Percentiles rank a stretch among this genome's conserved stretches.
These are phyloP conservation scores for Boletus vinaceobasis DNA, from an alignment of 768 basidiomycete genomes.

Conservation along the genomic window DNA sequence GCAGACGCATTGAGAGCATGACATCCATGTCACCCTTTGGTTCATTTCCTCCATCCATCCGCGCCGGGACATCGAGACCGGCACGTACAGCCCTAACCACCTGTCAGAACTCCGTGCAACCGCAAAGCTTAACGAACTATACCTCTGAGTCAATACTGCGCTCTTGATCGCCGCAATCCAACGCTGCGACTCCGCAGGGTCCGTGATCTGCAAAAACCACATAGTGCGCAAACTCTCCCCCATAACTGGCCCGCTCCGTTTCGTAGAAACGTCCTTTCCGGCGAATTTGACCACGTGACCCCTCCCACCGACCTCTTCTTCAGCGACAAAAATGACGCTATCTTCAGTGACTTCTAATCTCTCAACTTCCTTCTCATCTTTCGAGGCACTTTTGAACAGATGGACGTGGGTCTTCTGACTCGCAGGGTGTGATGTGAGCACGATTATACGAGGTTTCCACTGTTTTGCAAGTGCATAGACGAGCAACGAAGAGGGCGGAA, in stretches of 20 bases:
- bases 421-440: conserved; percentile 47
- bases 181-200: conserved; percentile 58
- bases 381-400: conserved; percentile 60
- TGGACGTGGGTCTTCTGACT: conserved; percentile 55
- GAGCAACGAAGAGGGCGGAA: conserved; percentile 63
- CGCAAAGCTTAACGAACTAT: not conserved
- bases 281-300: conserved; percentile 63
- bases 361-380: conserved; percentile 69
- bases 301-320: conserved; percentile 45
- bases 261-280: conserved; percentile 55
- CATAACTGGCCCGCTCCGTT: conserved; percentile 22
- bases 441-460: conserved; percentile 65
- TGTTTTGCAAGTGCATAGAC: conserved; percentile 70
- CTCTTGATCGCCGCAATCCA: conserved; percentile 78
- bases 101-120: not conserved
- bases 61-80: conserved; percentile 51
- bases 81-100: conserved; percentile 59
- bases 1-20: conserved; percentile 74
- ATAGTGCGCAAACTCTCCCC: conserved; percentile 11
- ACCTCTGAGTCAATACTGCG: conserved; percentile 71
- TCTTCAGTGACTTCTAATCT: conserved; percentile 73
- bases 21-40: conserved; percentile 82
- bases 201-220: conserved; percentile 68
- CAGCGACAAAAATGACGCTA: conserved; percentile 72
- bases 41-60: conserved; percentile 45